phyloP scores from a whole-genome alignment of 73 alveolate species.

The Tetrahymena borealis region DNA sequence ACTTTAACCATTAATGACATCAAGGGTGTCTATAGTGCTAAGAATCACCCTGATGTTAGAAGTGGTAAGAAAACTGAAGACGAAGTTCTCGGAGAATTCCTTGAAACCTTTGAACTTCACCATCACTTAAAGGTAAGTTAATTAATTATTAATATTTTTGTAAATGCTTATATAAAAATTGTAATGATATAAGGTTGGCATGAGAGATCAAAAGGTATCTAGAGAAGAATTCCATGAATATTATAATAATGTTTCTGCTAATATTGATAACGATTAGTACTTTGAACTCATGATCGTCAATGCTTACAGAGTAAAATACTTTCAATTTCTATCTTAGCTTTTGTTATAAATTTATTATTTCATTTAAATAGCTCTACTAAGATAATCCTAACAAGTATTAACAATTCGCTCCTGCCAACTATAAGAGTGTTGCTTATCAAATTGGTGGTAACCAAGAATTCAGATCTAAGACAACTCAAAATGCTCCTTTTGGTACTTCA shows the following conservation, averaged over 20 bases:
- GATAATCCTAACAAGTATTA: constrained; percentile 13
- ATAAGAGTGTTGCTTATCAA: neutral
- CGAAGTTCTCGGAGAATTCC: constrained; percentile 52
- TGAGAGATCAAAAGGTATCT: constrained; percentile 45
- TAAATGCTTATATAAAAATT: too few species aligned
- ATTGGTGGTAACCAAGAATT: neutral
- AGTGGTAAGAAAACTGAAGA: constrained; percentile 54
- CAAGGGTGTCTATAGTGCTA: constrained; percentile 45
- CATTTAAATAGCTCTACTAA: neutral
- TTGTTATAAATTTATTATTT: too few species aligned
- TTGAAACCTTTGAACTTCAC: constrained; percentile 53
- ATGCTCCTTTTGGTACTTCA: constrained; percentile 62
- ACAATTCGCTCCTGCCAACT: constrained; percentile 8
- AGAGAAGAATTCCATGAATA: constrained; percentile 54
- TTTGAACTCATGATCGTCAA: constrained; percentile 38
- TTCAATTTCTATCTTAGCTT: neutral
- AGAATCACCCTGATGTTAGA: constrained; percentile 56
- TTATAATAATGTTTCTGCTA: constrained; percentile 42
- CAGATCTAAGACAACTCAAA: constrained; percentile 19
- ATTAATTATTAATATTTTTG: neutral
- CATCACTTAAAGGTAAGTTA: constrained; percentile 14
- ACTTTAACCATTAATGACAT: constrained; percentile 32
- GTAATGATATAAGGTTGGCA: neutral
- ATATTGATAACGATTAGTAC: constrained; percentile 47
- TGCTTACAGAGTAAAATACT: constrained; percentile 39